Evolutionary conservation across 441 rosid genomes (phyloP), one percentile per base, ranked within the genome.

Genomic region (Rhodomyrtus psidioides): DNA sequence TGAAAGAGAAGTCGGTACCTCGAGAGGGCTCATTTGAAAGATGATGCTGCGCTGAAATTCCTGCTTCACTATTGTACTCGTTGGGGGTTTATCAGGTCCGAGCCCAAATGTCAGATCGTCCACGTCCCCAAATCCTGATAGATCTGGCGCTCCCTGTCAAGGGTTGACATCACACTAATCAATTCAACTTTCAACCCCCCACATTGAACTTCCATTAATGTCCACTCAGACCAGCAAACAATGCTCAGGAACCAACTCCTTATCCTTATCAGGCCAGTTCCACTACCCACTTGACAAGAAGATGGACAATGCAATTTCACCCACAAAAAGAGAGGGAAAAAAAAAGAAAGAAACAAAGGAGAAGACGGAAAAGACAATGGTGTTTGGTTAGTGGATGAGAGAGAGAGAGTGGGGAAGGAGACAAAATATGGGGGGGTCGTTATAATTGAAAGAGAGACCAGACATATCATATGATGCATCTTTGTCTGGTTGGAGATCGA

Each of bases 111-210:
- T 94, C 6, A 94, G 82, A 57, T 97, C 94, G 85, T 93, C 91
- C 23, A 94, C 95, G 49, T 96, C 97, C 42, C 98, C 98, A 54
- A 89, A 92, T 83, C 84, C 91, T 8, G 98, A 94, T 56, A 95
- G 89, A 82, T 97, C 96, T 42, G 99, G 99, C 15, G 87, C 88
- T 84, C 98, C 99, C 99, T 97, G 91, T 88, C 54, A 5, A 59
- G 23, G 55, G 85, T 89, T 84, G 79, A 70, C 42, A 59, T 23
- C 81, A 14, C 6, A 9, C 27, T 26, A 27, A 28, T 53, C 53
- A 23, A 14, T 70, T 70, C 27, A 21, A 39, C 16, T 39, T 44
- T 2, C 79, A 21, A 39, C 49, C 49, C 6, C 49, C 49, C 49
- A 39, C 49, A 24, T 39, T 10, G 79, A 49, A 70, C 49, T 70